Percentiles rank a stretch among this genome's conserved stretches.
phyloP scores from a whole-genome alignment of 805 yeast genomes.

The Komagataella ulmi region DNA sequence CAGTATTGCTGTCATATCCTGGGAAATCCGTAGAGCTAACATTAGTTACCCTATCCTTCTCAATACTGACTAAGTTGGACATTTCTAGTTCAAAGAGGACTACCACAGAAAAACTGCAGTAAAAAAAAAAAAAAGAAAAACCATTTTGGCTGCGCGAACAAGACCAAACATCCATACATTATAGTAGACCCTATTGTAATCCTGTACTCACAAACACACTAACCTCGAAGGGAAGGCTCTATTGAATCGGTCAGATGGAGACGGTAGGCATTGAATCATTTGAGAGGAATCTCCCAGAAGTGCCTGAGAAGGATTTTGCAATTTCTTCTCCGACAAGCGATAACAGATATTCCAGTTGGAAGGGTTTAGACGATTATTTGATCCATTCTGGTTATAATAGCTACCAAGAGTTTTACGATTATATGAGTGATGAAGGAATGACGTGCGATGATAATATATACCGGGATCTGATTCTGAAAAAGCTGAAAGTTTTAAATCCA shows the following conservation, averaged over 20 bases:
- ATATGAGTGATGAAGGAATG: not conserved
- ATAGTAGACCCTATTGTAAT: not conserved
- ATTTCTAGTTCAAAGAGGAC: slow-evolving; percentile 5
- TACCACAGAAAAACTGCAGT: slow-evolving; percentile 1
- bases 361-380: not conserved
- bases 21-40: slow-evolving; percentile 88
- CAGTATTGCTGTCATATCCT: slow-evolving; percentile 54
- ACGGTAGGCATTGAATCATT: not conserved
- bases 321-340: not conserved
- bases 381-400: not conserved
- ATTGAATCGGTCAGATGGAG: not conserved
- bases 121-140: not conserved
- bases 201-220: not conserved
- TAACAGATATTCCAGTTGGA: not conserved
- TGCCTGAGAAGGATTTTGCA: not conserved
- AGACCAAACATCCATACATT: not conserved
- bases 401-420: not conserved
- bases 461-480: not conserved
- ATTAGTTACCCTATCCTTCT: slow-evolving; percentile 83
- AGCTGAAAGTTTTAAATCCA: not conserved
- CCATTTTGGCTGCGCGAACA: not conserved
- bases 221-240: not conserved
- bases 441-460: not conserved
- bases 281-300: not conserved
- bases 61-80: slow-evolving; percentile 67